These are phyloP conservation scores for Cercospora brassicicola DNA, from an alignment of 2,329 filamentous ascomycete genomes.

Conservation along the genomic window DNA sequence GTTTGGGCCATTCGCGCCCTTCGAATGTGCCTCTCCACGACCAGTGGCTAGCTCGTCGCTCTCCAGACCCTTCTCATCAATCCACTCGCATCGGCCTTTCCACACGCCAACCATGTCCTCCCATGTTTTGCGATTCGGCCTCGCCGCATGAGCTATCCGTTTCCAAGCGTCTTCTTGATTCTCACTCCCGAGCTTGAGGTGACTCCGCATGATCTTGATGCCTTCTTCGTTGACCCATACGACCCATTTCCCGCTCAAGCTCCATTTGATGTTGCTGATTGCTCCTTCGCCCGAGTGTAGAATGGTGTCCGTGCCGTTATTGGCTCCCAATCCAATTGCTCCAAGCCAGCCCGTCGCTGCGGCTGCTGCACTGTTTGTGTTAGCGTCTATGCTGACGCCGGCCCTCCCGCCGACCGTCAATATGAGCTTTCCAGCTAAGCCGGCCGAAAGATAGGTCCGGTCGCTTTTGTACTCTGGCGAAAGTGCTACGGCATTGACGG, in stretches of 20 bases:
- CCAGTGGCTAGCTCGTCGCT: conserved; percentile 60
- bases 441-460: conserved; percentile 84
- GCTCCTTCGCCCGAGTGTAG: conserved; percentile 89
- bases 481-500: conserved; percentile 87
- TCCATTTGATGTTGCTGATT: conserved; percentile 93
- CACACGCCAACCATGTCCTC: conserved; percentile 95
- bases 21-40: conserved; percentile 34
- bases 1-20: conserved; percentile 32
- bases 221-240: conserved; percentile 96
- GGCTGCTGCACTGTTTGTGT: conserved; percentile 80
- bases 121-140: conserved; percentile 83
- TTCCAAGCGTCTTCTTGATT: conserved; percentile 89
- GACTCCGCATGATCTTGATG: conserved; percentile 95
- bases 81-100: conserved; percentile 91
- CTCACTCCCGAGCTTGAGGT: conserved; percentile 72
- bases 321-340: conserved; percentile 72
- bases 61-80: conserved; percentile 80
- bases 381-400: conserved; percentile 79
- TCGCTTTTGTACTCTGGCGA: conserved; percentile 93
- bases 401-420: conserved; percentile 77
- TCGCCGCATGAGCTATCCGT: conserved; percentile 85
- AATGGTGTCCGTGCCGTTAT: conserved; percentile 79
- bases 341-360: conserved; percentile 84
- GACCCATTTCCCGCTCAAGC: conserved; percentile 84
- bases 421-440: conserved; percentile 81